Percentiles rank a stretch among this genome's conserved stretches.
Conservation (phyloP, 805 yeast species). For the Zygosaccharomyces kombuchaensis region DNA sequence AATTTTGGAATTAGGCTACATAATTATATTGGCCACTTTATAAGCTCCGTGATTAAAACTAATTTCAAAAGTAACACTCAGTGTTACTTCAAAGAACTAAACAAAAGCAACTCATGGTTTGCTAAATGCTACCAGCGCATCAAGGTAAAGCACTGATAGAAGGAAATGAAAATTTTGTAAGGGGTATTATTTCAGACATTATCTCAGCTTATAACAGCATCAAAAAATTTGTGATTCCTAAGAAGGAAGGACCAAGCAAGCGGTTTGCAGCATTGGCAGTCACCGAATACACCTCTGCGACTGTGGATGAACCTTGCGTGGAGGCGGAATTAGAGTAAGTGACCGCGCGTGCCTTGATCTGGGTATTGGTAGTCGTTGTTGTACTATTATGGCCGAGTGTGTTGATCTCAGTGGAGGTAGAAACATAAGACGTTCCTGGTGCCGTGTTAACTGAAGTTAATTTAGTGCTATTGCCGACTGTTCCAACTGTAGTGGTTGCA, state of each 20-base stretch:
- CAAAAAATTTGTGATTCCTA: background rate
- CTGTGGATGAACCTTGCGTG: background rate
- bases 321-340: background rate
- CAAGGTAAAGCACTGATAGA: background rate
- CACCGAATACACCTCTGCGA: background rate
- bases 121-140: background rate
- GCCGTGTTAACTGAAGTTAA: background rate
- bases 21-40: constrained; percentile 1
- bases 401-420: background rate
- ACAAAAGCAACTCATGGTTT: background rate
- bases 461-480: background rate
- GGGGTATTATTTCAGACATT: background rate
- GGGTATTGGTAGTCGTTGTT: background rate
- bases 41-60: too few relatives aligned
- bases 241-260: background rate
- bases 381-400: background rate
- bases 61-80: too few relatives aligned
- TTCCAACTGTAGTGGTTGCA: background rate
- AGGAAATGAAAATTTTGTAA: background rate
- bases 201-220: background rate
- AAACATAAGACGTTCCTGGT: background rate
- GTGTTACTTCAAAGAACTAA: background rate
- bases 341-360: background rate
- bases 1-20: background rate
- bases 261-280: background rate